Base-by-base conservation (phyloP, 345 rosid genomes). In the Linum tenue region DNA sequence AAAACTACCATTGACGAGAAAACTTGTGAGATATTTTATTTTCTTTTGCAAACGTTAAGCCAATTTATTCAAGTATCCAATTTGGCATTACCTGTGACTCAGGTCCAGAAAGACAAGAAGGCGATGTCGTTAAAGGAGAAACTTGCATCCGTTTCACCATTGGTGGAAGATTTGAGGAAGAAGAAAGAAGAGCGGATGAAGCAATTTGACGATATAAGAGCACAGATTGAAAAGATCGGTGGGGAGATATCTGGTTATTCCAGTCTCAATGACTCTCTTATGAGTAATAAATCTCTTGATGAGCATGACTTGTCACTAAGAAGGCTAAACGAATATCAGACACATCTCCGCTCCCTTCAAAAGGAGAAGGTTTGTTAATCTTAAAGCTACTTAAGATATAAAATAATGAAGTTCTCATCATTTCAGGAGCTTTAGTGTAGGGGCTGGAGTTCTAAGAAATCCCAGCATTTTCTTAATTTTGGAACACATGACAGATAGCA, bases 231-330 rank as follows among this genome's bases (percentile, higher is more conserved):
- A 50, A 94, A 85, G 79, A 90, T 94, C 37, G 79, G 81, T 51
- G 83, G 85, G 1, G 99, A 94, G 76, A 88, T 94, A 62, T 85
- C 89, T 63, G 97, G 88, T 55, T 90, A 78, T 60, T 74, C 71
- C 75, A 68, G 77, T 69, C 69, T 77, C 36, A 81, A 43, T 73
- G 81, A 70, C 67, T 14, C 74, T 35, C 48, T 78, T 68, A 69
- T 67, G 70, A 73, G 66, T 74, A 70, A 82, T 56, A 71, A 84
- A 62, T 67, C 83, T 60, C 72, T 86, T n/a, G 83, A 83, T 65
- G 97, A 92, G 67, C 84, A 86, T 50, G 99, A 90, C 79, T 82
- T 94, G 78, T 84, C 99, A 0, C 35, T 84, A 10, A 82, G 99
- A 67, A 90, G 76, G 84, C 96, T 94, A 66, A 78, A 78, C 44